Evolutionary conservation across 371 early-diverging fungal genomes (phyloP), one percentile per base, ranked within the genome.

Genomic region (Mucor indicus): DNA sequence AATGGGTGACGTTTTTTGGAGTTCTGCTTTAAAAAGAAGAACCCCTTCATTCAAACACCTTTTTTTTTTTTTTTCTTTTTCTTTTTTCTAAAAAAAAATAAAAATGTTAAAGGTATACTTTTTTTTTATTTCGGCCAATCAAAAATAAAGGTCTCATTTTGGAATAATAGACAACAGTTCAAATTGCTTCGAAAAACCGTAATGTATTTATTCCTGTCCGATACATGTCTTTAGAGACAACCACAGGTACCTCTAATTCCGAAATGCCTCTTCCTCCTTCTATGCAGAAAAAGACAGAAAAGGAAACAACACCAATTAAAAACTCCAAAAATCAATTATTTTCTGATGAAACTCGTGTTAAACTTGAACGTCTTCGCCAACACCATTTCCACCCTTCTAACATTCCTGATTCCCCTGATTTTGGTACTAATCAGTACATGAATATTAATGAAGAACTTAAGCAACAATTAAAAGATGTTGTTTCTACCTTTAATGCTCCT

Each of bases 391-490:
- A 72, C 29, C 67, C 77, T 17, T 60, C 77, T 25, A 76, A 76
- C 48, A 63, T 70, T 57, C 83, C 60, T 29, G 75, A 60, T 44
- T 83, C 84, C 38, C 81, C 80, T 50, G 80, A 81, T 55, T 84
- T 84, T 69, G 84, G 84, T 22, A 81, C 78, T 33, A 84, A 84
- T 53, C 84, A 84, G 48, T 72, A 84, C 44, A 75, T 84, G 21
- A 80, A 64, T 30, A 84, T 84, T 39, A 77, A 84, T 41, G 69
- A 74, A 32, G 81, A 77, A 30, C 53, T 72, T 6, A 82, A 81
- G 53, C 69, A 77, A 43, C 76, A 72, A 16, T 65, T 86, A 31
- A 80, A 81, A 55, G 60, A 60, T 9, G 77, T 85, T 8, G 68
- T 87, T 5, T 64, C 72, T 22, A 52, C 72, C 38, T 84, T 86